Evolutionary conservation across 1,284 basidiomycete species (phyloP).

Genomic region (Leccinum fallax): DNA sequence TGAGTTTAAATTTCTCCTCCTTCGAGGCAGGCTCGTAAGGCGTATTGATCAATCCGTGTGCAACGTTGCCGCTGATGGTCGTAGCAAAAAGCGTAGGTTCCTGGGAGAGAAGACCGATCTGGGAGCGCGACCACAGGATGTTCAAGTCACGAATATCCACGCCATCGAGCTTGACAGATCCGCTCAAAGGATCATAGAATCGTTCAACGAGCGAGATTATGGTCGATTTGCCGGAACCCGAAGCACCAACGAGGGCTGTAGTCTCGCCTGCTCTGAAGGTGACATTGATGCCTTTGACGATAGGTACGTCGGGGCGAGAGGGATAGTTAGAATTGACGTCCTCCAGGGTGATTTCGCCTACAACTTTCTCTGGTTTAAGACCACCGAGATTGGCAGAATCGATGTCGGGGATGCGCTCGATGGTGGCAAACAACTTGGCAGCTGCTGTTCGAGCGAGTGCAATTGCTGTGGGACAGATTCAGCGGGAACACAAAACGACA

Average conservation of each 20-base stretch:
- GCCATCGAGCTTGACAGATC: slow-evolving; percentile 80
- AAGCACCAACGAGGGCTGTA: slow-evolving; percentile 87
- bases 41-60: slow-evolving; percentile 87
- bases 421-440: slow-evolving; percentile 92
- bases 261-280: slow-evolving; percentile 79
- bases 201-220: slow-evolving; percentile 80
- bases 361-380: slow-evolving; percentile 68
- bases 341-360: slow-evolving; percentile 78
- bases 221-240: slow-evolving; percentile 88
- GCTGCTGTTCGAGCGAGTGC: slow-evolving; percentile 86
- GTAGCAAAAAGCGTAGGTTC: slow-evolving; percentile 90
- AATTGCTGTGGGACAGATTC: slow-evolving; percentile 52
- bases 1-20: slow-evolving; percentile 77
- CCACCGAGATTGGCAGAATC: slow-evolving; percentile 79
- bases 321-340: slow-evolving; percentile 91
- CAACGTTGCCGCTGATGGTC: slow-evolving; percentile 79
- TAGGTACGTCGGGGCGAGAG: slow-evolving; percentile 81
- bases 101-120: slow-evolving; percentile 90
- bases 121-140: slow-evolving; percentile 84
- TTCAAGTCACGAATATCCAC: slow-evolving; percentile 79
- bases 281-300: slow-evolving; percentile 75
- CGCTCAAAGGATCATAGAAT: slow-evolving; percentile 85
- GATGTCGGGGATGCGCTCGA: slow-evolving; percentile 85
- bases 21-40: slow-evolving; percentile 67
- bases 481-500: neutral